A percentile compares a stretch with the other conserved stretches of the same genome.
These are phyloP conservation scores for Xanthoconium separans DNA, from an alignment of 1,284 basidiomycete genomes.

Conservation along the genomic window DNA sequence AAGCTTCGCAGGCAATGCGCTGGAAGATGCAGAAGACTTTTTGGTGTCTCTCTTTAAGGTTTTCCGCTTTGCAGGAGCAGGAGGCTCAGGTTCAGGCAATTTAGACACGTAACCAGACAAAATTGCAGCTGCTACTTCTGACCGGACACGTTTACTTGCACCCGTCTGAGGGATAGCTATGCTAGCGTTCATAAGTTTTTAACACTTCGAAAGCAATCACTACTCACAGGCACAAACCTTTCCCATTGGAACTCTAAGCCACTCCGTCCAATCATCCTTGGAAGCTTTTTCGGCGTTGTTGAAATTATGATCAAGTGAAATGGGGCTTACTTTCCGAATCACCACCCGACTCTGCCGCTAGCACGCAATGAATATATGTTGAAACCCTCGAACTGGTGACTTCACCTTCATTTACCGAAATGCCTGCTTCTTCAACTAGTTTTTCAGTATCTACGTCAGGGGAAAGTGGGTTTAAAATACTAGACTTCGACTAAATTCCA, in stretches of 20 bases:
- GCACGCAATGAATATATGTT: conserved; percentile 1
- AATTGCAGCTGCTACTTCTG: conserved; percentile 27
- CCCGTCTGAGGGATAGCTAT: conserved; percentile 28
- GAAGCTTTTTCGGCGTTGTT: conserved; percentile 17
- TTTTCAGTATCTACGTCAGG: no score
- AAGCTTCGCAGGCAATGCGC: neutral
- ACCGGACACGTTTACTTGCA: conserved; percentile 16
- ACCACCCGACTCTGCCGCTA: neutral
- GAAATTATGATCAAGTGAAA: neutral
- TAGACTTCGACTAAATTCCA: neutral
- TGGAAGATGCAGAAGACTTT: conserved; percentile 4
- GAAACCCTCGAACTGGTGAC: neutral
- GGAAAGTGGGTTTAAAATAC: neutral
- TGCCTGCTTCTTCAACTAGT: neutral
- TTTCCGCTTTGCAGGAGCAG: conserved; percentile 9
- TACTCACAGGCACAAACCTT: conserved; percentile 24
- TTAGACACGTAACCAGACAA: conserved; percentile 5
- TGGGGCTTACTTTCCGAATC: conserved; percentile 13
- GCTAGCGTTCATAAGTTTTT: conserved; percentile 23
- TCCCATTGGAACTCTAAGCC: neutral
- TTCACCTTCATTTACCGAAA: conserved; percentile 13
- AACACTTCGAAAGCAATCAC: conserved; percentile 4
- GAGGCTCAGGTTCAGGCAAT: neutral
- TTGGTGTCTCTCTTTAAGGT: conserved; percentile 8
- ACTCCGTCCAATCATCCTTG: neutral